phyloP scores from a whole-genome alignment of 768 basidiomycete genomes.

The Panaeolus papilionaceus region DNA sequence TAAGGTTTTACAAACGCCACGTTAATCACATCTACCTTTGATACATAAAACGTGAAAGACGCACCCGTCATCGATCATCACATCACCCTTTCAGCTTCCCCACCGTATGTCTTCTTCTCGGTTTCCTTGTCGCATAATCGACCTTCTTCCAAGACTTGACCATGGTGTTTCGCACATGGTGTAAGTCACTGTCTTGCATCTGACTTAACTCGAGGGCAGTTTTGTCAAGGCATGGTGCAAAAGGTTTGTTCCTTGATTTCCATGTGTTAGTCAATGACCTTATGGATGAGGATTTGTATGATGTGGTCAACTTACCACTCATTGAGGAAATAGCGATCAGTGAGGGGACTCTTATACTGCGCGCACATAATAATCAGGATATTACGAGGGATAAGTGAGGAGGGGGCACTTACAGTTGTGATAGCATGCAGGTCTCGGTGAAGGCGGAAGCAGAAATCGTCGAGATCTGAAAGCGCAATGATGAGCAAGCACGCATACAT shows the following conservation, averaged over 20 bases:
- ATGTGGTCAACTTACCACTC: not conserved
- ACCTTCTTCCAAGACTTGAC: constrained; percentile 4
- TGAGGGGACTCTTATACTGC: constrained; percentile 1
- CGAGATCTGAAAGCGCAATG: constrained; percentile 45
- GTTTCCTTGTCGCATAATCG: not conserved
- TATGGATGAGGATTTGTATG: not conserved
- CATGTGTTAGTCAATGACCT: not conserved
- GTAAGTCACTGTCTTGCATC: not conserved
- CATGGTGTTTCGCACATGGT: not conserved
- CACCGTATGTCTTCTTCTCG: not conserved
- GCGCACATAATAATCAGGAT: not conserved
- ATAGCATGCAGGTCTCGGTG: constrained; percentile 71
- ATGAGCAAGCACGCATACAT: not conserved
- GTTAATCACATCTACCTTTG: too few relatives aligned
- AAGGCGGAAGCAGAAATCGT: constrained; percentile 67
- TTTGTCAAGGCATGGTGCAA: not conserved
- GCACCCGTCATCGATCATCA: too few relatives aligned
- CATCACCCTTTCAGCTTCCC: not conserved
- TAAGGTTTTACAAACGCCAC: too few relatives aligned
- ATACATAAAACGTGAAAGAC: too few relatives aligned
- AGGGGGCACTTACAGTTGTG: constrained; percentile 41
- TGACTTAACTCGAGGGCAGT: constrained; percentile 8
- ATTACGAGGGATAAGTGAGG: not conserved
- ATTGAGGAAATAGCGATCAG: not conserved
- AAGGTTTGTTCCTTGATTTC: not conserved